Conservation (phyloP, 306 rosid species). For the Inga laurina region DNA sequence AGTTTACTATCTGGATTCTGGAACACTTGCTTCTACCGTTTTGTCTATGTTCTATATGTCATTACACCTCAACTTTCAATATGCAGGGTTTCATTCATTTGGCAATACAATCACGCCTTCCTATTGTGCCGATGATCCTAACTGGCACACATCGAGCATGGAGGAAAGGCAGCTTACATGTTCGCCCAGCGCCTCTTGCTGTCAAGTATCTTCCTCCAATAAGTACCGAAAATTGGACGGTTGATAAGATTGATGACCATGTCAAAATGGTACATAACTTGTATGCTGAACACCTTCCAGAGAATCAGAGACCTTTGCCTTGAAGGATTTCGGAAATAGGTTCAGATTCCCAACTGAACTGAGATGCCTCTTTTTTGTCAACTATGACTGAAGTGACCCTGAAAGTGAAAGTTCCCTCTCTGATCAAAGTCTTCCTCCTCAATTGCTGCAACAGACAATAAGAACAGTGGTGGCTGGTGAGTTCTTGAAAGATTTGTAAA, state of each 20-base stretch:
- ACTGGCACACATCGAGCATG: conserved; percentile 65
- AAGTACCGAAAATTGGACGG: conserved; percentile 51
- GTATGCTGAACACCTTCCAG: conserved; percentile 54
- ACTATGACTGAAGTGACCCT: conserved; percentile 9
- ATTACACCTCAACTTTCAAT: neutral
- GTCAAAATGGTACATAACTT: conserved; percentile 38
- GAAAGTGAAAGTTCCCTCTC: conserved; percentile 12
- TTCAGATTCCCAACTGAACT: conserved; percentile 17
- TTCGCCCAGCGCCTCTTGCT: conserved; percentile 51
- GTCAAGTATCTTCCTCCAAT: conserved; percentile 62
- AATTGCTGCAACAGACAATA: conserved; percentile 26
- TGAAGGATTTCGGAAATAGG: conserved; percentile 10
- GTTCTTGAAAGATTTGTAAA: neutral
- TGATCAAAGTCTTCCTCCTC: neutral
- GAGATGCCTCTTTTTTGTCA: conserved; percentile 21
- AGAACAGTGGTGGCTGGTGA: neutral
- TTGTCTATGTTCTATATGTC: neutral
- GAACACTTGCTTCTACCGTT: neutral
- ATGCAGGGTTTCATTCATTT: conserved; percentile 71
- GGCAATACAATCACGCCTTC: conserved; percentile 65
- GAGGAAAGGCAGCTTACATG: conserved; percentile 63
- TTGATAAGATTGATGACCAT: conserved; percentile 52
- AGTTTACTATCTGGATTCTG: neutral
- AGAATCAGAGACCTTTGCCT: conserved; percentile 48
- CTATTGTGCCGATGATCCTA: conserved; percentile 59